Percentiles rank a stretch among this genome's conserved stretches.
These are phyloP conservation scores for Aureobasidium sp. DNA, from an alignment of 2,329 filamentous ascomycete genomes.

Conservation along the genomic window DNA sequence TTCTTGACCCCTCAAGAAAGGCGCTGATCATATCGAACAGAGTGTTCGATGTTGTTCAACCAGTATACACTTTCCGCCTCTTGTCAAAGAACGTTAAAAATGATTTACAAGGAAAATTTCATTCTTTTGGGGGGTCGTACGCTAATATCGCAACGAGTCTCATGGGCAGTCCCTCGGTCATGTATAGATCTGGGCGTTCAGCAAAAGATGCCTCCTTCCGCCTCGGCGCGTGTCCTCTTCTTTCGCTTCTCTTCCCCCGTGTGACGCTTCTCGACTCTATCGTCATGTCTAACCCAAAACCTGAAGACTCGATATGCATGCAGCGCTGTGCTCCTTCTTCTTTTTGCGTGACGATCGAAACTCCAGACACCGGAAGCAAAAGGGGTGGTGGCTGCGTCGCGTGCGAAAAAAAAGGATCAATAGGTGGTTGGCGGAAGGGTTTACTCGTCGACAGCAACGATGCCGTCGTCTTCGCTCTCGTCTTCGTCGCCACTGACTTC, in stretches of 20 bases:
- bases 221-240: neutral
- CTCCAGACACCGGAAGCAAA: slow-evolving; percentile 8
- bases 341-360: slow-evolving; percentile 4
- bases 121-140: slow-evolving; percentile 10
- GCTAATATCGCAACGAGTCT: slow-evolving; percentile 9
- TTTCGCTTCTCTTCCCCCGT: neutral
- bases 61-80: neutral
- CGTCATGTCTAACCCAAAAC: slow-evolving; percentile 8
- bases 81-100: neutral
- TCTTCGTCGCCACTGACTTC: slow-evolving; percentile 98
- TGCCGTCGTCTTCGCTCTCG: slow-evolving; percentile 86
- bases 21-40: no score
- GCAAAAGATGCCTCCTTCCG: slow-evolving; percentile 7
- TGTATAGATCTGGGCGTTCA: slow-evolving; percentile 6
- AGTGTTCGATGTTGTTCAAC: neutral
- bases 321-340: slow-evolving; percentile 7
- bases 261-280: neutral
- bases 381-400: neutral
- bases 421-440: neutral
- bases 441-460: slow-evolving; percentile 40
- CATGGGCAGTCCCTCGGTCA: neutral
- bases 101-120: slow-evolving; percentile 5
- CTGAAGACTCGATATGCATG: slow-evolving; percentile 2
- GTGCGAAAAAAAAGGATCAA: neutral
- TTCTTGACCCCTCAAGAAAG: neutral